Evolutionary conservation across 2,329 filamentous ascomycete genomes (phyloP).

Genomic region (Biscogniauxia marginata): DNA sequence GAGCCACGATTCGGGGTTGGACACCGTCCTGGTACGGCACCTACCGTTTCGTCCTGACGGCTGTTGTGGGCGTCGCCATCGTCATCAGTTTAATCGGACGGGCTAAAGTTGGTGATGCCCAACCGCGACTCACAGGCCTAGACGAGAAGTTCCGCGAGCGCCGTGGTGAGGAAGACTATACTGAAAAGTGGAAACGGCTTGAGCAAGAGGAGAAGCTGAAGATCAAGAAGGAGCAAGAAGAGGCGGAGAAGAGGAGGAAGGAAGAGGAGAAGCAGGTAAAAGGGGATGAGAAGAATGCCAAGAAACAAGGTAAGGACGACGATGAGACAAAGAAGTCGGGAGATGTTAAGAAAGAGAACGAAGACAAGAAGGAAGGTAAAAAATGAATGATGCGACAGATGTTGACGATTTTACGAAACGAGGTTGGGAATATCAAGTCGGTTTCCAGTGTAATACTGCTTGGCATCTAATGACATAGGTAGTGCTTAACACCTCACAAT

Average conservation of each 20-base stretch:
- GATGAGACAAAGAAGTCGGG: constrained; percentile 19
- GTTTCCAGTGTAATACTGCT: too few species aligned
- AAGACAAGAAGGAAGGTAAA: constrained; percentile 23
- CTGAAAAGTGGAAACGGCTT: constrained; percentile 44
- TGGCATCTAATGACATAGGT: too few species aligned
- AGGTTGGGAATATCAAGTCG: too few species aligned
- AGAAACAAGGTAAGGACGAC: constrained; percentile 25
- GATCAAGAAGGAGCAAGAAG: constrained; percentile 33
- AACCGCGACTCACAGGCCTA: constrained; percentile 37
- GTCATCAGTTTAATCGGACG: constrained; percentile 78
- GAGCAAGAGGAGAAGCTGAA: constrained; percentile 35
- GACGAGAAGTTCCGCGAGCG: constrained; percentile 38
- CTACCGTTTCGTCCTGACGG: constrained; percentile 90
- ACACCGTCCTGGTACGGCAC: constrained; percentile 81
- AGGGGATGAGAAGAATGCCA: constrained; percentile 22
- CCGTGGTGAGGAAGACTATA: constrained; percentile 34
- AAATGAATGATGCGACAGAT: constrained; percentile 9
- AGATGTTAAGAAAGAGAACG: constrained; percentile 22
- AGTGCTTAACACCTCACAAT: too few species aligned
- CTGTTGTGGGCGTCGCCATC: constrained; percentile 81
- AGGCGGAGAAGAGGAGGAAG: constrained; percentile 22
- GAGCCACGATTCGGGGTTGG: constrained; percentile 72
- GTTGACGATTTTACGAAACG: too few species aligned
- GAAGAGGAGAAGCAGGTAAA: constrained; percentile 11
- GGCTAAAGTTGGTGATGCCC: constrained; percentile 62